Base-by-base conservation (phyloP, 768 basidiomycete genomes). In the Daedalea quercina region DNA sequence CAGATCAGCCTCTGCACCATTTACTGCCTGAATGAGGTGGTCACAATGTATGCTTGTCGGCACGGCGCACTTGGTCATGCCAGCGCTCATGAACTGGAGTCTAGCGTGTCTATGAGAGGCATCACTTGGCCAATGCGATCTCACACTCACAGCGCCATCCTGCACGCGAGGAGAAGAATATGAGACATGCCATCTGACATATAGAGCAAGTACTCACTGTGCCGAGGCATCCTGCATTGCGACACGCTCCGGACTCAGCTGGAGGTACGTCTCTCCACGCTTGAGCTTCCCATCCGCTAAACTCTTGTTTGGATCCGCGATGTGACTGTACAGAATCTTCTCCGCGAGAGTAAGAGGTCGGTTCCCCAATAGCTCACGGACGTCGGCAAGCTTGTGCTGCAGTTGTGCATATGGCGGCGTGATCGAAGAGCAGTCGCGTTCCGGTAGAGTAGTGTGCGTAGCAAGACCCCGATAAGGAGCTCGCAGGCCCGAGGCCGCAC, bases 71-170 rank as follows among this genome's bases (percentile, higher is more conserved):
- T 78, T 77, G 23, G 82, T 70, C 49, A 96, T 80, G 19, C 91
- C 92, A 52, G 94, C 94, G 49, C 94, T 95, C 91, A 96, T 97
- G 71, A 98, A 99, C 71, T 99, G 96, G 54, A 99, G 71, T 54
- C 94, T 85, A 50, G n/a, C 11, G n/a, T 24, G 24, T 42, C 8
- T 48, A 19, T 52, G 45, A 41, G 34, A 24, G 12, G 28, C 31
- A 33, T 20, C 49, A 23, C 12, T 31, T 11, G 46, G 37, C 22
- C 35, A 37, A 9, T 3, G 48, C 9, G 26, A 26, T 23, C 8
- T 50, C 44, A 19, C 26, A 53, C 82, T 73, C 68, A 90, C 85
- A 92, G 62, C 11, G 90, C 89, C 90, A 91, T 92, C 68, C 90
- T 90, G n/a, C n/a, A n/a, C n/a, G n/a, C n/a, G n/a, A 59, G 33